Percentiles rank a stretch among this genome's conserved stretches.
Conservation (phyloP, 1,139 yeast species). For the Magnusiomyces starmeri region DNA sequence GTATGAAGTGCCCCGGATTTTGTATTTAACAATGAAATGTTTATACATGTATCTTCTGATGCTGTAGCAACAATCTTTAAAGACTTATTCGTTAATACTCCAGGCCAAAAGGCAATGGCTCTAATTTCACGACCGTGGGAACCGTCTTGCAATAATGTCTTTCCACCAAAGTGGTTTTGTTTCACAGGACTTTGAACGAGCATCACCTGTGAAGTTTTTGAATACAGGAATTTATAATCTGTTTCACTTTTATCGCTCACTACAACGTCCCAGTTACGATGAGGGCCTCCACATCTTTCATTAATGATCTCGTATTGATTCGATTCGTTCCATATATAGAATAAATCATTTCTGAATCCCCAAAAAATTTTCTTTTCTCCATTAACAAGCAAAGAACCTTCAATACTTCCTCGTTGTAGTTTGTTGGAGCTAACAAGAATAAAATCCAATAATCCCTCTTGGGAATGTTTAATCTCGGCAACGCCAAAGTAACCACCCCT, state of each 20-base stretch:
- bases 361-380: conserved; percentile 48
- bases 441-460: conserved; percentile 14
- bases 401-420: conserved; percentile 68
- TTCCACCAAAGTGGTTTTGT: conserved; percentile 24
- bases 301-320: conserved; percentile 60
- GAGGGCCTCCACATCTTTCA: conserved; percentile 88
- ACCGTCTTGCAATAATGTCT: conserved; percentile 44
- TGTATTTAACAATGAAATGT: conserved; percentile 43
- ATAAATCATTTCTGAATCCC: conserved; percentile 76
- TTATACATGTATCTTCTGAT: conserved; percentile 80
- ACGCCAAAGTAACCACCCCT: conserved; percentile 27
- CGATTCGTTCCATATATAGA: conserved; percentile 80
- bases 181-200: conserved; percentile 14
- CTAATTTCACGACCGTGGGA: conserved; percentile 81
- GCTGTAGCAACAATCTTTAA: conserved; percentile 51
- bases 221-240: conserved; percentile 41
- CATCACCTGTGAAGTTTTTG: conserved; percentile 41
- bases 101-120: conserved; percentile 30
- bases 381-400: conserved; percentile 50
- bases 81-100: conserved; percentile 14
- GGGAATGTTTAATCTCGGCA: conserved; percentile 1
- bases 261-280: conserved; percentile 57
- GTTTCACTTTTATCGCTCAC: conserved; percentile 15
- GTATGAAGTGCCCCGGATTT: conserved; percentile 39
- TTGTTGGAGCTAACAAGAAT: conserved; percentile 51